These are phyloP conservation scores for Ophiostoma australiae DNA, from an alignment of 2,329 filamentous ascomycete species.

Conservation along the genomic window DNA sequence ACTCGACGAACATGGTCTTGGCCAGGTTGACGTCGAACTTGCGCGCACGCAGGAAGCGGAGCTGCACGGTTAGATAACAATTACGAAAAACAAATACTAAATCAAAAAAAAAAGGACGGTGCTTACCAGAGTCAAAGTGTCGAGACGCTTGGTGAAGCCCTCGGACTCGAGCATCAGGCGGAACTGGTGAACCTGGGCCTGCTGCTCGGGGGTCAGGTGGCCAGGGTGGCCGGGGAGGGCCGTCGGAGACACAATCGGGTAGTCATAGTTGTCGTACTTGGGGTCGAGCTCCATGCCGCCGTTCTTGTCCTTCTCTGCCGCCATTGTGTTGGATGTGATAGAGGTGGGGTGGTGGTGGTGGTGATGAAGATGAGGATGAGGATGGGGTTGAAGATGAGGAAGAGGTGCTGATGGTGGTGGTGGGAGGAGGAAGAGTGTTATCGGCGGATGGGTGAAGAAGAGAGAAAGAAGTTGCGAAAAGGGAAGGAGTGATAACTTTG, in stretches of 20 bases:
- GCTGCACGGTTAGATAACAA: slow-evolving; percentile 39
- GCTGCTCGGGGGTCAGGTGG: slow-evolving; percentile 77
- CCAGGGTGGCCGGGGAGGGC: slow-evolving; percentile 75
- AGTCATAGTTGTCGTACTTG: slow-evolving; percentile 97
- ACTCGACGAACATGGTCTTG: slow-evolving; percentile 83
- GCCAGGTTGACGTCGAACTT: slow-evolving; percentile 85
- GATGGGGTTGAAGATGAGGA: not conserved
- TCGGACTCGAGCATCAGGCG: slow-evolving; percentile 76
- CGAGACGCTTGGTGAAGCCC: slow-evolving; percentile 77
- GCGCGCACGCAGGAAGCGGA: slow-evolving; percentile 86
- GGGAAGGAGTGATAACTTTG: not conserved
- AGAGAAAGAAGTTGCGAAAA: not conserved
- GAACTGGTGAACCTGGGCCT: slow-evolving; percentile 84
- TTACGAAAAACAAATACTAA: not conserved
- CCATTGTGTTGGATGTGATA: slow-evolving; percentile 16
- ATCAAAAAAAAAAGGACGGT: not conserved
- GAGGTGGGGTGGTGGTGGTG: not conserved
- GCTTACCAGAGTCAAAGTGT: slow-evolving; percentile 83
- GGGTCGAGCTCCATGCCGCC: slow-evolving; percentile 59
- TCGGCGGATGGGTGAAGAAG: not conserved
- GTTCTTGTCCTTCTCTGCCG: slow-evolving; percentile 20
- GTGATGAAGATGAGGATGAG: not conserved
- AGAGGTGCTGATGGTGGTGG: not conserved
- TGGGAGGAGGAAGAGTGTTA: not conserved
- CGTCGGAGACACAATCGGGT: slow-evolving; percentile 70